Evolutionary conservation across 2,329 filamentous ascomycete species (phyloP).

Genomic region (Myrmaecium sp.): DNA sequence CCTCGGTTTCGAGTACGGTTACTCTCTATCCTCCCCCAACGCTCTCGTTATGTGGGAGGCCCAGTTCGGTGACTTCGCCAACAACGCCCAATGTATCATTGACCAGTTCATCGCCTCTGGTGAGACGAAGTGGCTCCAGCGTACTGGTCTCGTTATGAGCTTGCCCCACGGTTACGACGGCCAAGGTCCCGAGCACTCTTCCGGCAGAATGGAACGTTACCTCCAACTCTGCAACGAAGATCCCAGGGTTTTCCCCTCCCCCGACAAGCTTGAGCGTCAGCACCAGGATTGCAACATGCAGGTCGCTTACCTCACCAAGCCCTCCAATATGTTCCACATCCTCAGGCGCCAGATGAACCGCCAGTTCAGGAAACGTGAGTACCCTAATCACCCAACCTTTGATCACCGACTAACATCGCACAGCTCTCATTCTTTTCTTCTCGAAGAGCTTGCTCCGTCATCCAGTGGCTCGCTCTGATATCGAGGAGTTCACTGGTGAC

Average conservation of each 20-base stretch:
- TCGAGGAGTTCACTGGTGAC: slow-evolving; percentile 81
- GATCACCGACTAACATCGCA: slow-evolving; percentile 11
- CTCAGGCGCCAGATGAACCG: slow-evolving; percentile 95
- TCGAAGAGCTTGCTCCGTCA: slow-evolving; percentile 93
- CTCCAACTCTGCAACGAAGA: slow-evolving; percentile 96
- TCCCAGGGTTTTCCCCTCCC: slow-evolving; percentile 74
- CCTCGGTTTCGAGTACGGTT: slow-evolving; percentile 96
- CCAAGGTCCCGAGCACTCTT: slow-evolving; percentile 96
- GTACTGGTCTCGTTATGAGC: slow-evolving; percentile 89
- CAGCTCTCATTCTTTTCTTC: slow-evolving; percentile 93
- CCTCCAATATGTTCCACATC: slow-evolving; percentile 90
- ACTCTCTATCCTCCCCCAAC: slow-evolving; percentile 91
- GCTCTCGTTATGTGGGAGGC: slow-evolving; percentile 99
- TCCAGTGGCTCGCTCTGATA: slow-evolving; percentile 71
- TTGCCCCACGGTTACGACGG: slow-evolving; percentile 96
- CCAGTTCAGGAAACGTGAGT: slow-evolving; percentile 96
- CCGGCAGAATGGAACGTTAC: slow-evolving; percentile 91
- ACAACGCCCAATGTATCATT: slow-evolving; percentile 97
- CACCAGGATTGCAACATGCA: slow-evolving; percentile 99
- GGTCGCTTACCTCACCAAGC: slow-evolving; percentile 92
- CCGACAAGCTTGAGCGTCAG: slow-evolving; percentile 83
- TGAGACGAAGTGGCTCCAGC: slow-evolving; percentile 97
- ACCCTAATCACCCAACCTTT: slow-evolving; percentile 5
- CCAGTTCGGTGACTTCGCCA: slow-evolving; percentile 98
- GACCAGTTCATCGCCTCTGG: slow-evolving; percentile 97